Conservation (phyloP, 208 protist species). For the Borovskyia barvae region DNA sequence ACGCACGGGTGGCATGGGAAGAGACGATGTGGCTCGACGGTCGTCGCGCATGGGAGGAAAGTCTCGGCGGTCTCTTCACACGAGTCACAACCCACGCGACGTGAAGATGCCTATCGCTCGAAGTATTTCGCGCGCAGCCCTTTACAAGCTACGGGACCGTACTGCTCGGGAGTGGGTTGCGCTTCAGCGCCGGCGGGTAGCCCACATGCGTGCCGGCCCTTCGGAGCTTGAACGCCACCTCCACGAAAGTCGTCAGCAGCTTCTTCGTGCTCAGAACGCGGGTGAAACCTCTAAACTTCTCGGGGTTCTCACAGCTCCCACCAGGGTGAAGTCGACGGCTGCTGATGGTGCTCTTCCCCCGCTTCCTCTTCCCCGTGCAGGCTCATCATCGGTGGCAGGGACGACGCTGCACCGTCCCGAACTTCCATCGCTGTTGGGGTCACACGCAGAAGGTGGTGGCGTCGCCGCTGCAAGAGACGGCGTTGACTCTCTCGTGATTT, state of each 20-base stretch:
- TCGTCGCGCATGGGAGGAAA: neutral
- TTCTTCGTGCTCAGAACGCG: conserved; percentile 7
- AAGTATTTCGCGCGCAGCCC: conserved; percentile 10
- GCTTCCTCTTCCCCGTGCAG: no score
- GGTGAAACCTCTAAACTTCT: no score
- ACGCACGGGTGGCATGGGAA: neutral
- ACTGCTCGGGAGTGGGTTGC: conserved; percentile 28
- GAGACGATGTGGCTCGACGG: neutral
- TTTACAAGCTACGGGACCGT: conserved; percentile 23
- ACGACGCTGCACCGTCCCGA: neutral
- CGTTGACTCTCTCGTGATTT: neutral
- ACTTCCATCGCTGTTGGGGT: no score
- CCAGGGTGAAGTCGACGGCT: no score
- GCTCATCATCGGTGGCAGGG: neutral
- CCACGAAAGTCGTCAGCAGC: conserved; percentile 23
- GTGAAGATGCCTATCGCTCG: conserved; percentile 3
- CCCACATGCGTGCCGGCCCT: conserved; percentile 9
- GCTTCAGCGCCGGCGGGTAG: conserved; percentile 32
- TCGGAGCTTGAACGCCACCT: conserved; percentile 27
- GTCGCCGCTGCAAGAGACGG: neutral
- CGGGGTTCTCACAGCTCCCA: no score
- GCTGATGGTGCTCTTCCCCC: no score
- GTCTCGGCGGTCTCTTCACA: neutral
- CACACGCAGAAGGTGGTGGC: no score
- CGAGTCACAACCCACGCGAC: no score